Evolutionary conservation across 2,329 filamentous ascomycete species (phyloP), one percentile per base, ranked within the genome.

Genomic region (Fusarium sp.): DNA sequence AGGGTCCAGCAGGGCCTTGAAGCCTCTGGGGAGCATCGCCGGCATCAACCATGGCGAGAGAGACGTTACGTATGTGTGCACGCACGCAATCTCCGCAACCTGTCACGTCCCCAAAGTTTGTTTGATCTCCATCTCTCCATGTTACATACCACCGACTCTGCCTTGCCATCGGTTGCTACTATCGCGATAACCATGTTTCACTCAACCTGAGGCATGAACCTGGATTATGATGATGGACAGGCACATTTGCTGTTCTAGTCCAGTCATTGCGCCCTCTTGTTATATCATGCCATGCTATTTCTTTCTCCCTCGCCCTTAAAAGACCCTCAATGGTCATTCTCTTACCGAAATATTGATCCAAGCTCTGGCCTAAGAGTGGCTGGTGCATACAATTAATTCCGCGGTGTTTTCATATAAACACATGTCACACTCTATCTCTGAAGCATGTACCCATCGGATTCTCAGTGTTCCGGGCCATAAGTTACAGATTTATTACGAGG

Each of bases 401-500:
- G 43, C 32, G 23, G 16, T 34, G 14, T 60, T 59, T 50, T 48
- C 48, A 34, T 41, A 34, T 57, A 50, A 64, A 64, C 61, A 34
- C 37, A 34, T 48, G 61, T 34, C 48, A 50, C 61, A 57, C 61
- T 57, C 61, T 57, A 56, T 64, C 48, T 64, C 35, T 56, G 61
- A 34, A 57, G 48, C 30, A 25, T 27, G 14, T 35, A 56, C 39
- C 43, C 57, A 75, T 73, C 72, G 69, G 69, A 57, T 59, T 48
- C 63, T 64, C 50, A 63, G 27, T 23, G 66, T 63, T 67, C 72
- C 72, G 72, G 72, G 72, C 66, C 48, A 25, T 39, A 48, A 43
- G 73, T 75, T 73, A 75, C 72, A 75, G 73, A 75, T 75, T 66
- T 41, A 27, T 39, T 58, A 39, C 56, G 35, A 58, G 35, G 20